These are phyloP conservation scores for Ophiostoma triangulosporum DNA, from an alignment of 2,329 filamentous ascomycete species.

Conservation along the genomic window DNA sequence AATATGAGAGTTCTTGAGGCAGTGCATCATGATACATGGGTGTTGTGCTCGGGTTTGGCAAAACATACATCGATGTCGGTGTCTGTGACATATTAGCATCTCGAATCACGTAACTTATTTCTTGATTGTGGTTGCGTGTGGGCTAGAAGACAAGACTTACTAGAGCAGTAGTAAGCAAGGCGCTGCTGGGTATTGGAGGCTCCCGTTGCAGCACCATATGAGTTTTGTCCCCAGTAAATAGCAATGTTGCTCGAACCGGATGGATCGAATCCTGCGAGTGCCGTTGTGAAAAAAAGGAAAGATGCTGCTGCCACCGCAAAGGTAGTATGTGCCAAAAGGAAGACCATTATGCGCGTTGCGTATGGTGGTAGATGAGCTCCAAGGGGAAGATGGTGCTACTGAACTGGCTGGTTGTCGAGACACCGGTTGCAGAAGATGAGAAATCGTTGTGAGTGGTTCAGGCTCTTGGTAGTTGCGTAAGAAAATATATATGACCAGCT, in stretches of 20 bases:
- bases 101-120: too few relatives aligned
- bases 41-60: too few relatives aligned
- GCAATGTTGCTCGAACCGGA: constrained; percentile 40
- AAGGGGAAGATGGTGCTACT: background rate
- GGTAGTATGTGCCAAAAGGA: background rate
- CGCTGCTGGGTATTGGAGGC: constrained; percentile 37
- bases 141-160: constrained; percentile 24
- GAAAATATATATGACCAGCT: too few relatives aligned
- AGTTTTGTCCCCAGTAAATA: constrained; percentile 62
- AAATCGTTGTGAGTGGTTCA: background rate
- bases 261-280: constrained; percentile 30
- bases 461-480: too few relatives aligned
- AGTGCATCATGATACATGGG: too few relatives aligned
- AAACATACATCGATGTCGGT: constrained; percentile 32
- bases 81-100: constrained; percentile 6
- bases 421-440: background rate
- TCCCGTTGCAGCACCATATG: constrained; percentile 31
- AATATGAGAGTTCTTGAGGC: too few relatives aligned
- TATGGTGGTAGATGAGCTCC: background rate
- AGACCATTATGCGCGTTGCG: background rate
- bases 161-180: constrained; percentile 44
- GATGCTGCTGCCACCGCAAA: constrained; percentile 6
- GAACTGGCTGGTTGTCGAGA: background rate
- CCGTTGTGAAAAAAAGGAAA: constrained; percentile 9
- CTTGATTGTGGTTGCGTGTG: background rate